Base-by-base conservation (phyloP, 257 asterid species). In the Orobanche coerulescens region DNA sequence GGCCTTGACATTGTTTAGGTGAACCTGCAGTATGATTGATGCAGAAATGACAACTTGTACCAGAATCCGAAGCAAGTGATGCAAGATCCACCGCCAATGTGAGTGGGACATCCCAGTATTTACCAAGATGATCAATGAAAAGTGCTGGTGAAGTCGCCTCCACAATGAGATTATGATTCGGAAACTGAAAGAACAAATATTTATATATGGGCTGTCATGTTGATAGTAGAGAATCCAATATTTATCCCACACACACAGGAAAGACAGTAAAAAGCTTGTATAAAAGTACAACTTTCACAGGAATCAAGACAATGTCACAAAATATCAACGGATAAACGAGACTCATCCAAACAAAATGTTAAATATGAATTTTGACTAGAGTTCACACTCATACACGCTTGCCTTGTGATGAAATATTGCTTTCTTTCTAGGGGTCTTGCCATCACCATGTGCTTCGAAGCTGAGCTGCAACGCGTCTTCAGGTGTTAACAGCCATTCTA, bases 321-420 rank as follows among this genome's bases (percentile, higher is more conserved):
- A 61, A 31, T 24, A 25, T 47, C 28, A 3, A 20, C 6, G 51
- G 1, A 18, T 10, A 22, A 51, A 51, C 37, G n/a, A 58, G 57
- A 31, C 8, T 48, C 15, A 46, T 23, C 14, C 49, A 14, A 46
- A 44, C 26, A 3, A 12, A 53, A 26, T 5, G 31, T 22, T 48
- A 39, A 44, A 48, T 36, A 39, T 26, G 44, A 37, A 52, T 2
- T 6, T 39, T 31, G 44, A 25, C 19, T 42, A 66, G 62, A 57
- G 64, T 42, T 36, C 18, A 53, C 24, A 25, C 6, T 62, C 79
- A 63, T 76, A 74, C 81, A 75, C 34, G 78, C 90, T 83, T 86
- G 88, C 95, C 96, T 86, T 84, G 83, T 89, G 96, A 69, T 80
- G 94, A 65, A 85, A 74, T 54, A 84, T 69, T 16, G 94, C 95